Conservation (phyloP, 805 yeast species). For the Nadsonia fulvescens region DNA sequence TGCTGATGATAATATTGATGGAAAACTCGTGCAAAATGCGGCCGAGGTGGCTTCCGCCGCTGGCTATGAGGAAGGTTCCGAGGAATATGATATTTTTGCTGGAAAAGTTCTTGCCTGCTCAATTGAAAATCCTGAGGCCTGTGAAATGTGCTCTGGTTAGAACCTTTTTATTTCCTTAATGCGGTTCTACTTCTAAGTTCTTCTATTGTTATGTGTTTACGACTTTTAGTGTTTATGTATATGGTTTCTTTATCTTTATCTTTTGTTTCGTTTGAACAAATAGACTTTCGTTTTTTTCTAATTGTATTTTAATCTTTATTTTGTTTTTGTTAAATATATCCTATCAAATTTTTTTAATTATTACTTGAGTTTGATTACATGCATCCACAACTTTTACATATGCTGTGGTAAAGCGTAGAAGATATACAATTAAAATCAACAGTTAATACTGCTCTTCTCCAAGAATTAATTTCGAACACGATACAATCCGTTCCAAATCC, state of each 20-base stretch:
- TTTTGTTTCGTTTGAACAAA: too few relatives aligned
- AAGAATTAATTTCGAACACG: conserved; percentile 23
- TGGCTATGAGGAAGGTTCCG: conserved; percentile 25
- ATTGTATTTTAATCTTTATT: too few relatives aligned
- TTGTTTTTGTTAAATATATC: too few relatives aligned
- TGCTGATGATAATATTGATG: conserved; percentile 1
- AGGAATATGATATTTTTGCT: conserved; percentile 63
- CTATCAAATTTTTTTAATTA: too few relatives aligned
- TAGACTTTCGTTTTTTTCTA: too few relatives aligned
- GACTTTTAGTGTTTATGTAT: too few relatives aligned
- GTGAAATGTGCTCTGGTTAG: conserved; percentile 97
- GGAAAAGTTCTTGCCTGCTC: conserved; percentile 94
- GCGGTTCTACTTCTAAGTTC: conserved; percentile 1
- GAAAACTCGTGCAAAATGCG: conserved; percentile 13
- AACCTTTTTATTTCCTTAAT: conserved; percentile 3
- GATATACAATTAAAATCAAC: too few relatives aligned
- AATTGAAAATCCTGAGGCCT: conserved; percentile 88
- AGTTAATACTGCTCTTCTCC: too few relatives aligned
- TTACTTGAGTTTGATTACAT: too few relatives aligned
- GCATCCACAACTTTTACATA: too few relatives aligned
- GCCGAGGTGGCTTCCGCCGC: conserved; percentile 18
- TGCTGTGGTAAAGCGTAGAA: too few relatives aligned
- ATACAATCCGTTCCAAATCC: conserved; percentile 22
- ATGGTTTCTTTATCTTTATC: too few relatives aligned
- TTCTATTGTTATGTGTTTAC: not conserved